Base-by-base conservation (phyloP, 1,139 yeast genomes). In the Geotrichum carabidarum region DNA sequence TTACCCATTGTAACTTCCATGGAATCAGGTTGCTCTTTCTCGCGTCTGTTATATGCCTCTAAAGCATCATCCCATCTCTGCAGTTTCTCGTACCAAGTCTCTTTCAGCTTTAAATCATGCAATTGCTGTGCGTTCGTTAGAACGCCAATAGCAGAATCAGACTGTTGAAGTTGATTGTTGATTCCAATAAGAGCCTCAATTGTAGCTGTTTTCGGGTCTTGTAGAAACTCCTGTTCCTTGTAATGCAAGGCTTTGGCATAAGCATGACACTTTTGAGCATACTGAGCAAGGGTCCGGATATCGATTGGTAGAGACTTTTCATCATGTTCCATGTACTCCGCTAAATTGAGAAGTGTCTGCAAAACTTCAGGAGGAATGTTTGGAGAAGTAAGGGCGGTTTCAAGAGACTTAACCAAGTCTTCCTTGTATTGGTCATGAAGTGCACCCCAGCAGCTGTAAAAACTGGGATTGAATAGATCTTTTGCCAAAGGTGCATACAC, bases 21-120 rank as follows among this genome's bases (percentile, higher is more conserved):
- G 9, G 76, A 69, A 27, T 75, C 71, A 11, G 77, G 77, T 55
- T 77, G 80, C 4, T 73, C 71, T 44, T 73, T 73, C 48, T 72
- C 75, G 8, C 77, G 69, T 62, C 83, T 86, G 61, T 84, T 85
- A 66, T 94, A 94, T 0, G 97, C 97, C 53, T 81, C 79, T 60
- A 93, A 74, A 0, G 99, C 99, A 71, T 94, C 99, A 62, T 93
- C 98, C 99, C 99, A 94, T 60, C 98, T 78, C 66, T 91, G 97
- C 45, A 94, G 74, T 68, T 91, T 93, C 68, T 93, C 99, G 65
- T 88, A 93, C 99, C 99, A 94, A 0, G 97, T 88, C 70, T 93
- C 99, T 65, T 91, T 93, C 59, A 94, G 77, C 69, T 91, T 97
- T 49, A 93, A 75, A 61, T 89, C 93, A 66, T 91, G 96, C 60